These are phyloP conservation scores for Ceratocystis papillata DNA, from an alignment of 2,329 filamentous ascomycete genomes.

Conservation along the genomic window DNA sequence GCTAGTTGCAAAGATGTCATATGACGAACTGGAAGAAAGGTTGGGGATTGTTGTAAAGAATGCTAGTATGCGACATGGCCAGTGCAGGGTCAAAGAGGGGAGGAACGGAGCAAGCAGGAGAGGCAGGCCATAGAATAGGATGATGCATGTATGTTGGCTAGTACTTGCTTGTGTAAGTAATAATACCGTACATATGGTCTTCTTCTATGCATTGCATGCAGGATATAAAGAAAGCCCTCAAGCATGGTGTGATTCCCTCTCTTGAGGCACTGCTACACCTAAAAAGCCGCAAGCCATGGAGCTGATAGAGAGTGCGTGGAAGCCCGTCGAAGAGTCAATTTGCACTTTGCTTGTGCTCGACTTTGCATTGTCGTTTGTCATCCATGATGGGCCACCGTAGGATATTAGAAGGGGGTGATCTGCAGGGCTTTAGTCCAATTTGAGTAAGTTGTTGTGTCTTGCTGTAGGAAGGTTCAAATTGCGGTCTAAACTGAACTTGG, in stretches of 20 bases:
- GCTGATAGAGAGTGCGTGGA: neutral
- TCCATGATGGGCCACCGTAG: neutral
- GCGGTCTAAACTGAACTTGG: neutral
- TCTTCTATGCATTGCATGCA: neutral
- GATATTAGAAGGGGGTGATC: neutral
- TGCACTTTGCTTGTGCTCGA: neutral
- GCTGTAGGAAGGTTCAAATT: neutral
- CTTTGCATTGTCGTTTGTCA: neutral
- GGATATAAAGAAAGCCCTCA: slow-evolving; percentile 1
- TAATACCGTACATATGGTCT: neutral
- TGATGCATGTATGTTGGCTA: neutral
- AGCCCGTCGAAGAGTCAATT: neutral
- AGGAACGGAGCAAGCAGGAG: too few species aligned
- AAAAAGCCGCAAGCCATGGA: neutral
- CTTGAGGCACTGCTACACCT: neutral
- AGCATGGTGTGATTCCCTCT: neutral
- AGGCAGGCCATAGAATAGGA: neutral
- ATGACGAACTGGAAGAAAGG: too few species aligned
- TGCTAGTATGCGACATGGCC: too few species aligned
- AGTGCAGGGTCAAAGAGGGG: too few species aligned
- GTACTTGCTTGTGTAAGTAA: neutral
- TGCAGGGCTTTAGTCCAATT: neutral
- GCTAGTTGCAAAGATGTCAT: too few species aligned
- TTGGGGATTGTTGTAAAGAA: too few species aligned
- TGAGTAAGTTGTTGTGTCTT: neutral